Conservation (phyloP, 169 alveolate species). For the Eimeria praecox region DNA sequence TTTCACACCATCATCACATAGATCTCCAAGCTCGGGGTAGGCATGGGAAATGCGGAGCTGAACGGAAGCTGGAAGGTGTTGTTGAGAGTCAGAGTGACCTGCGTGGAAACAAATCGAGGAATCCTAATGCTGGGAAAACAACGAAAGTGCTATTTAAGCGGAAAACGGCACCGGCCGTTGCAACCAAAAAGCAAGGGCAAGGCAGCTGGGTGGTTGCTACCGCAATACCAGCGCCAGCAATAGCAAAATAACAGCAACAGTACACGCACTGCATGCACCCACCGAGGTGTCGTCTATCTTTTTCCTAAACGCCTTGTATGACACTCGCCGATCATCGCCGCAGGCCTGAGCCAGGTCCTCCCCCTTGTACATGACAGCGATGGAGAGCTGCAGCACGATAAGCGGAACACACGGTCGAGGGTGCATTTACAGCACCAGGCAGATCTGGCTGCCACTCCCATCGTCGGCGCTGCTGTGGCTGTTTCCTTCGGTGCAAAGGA, state of each 20-base stretch:
- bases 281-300: constrained; percentile 70
- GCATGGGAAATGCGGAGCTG: constrained; percentile 59
- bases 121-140: neutral
- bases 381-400: constrained; percentile 47
- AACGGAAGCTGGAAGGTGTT: constrained; percentile 64
- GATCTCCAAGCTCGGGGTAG: constrained; percentile 44
- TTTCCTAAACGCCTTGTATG: constrained; percentile 45
- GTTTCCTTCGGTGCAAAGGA: neutral
- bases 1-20: constrained; percentile 43
- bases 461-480: neutral
- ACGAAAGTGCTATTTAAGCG: neutral
- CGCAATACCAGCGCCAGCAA: neutral
- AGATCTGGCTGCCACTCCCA: neutral
- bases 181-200: neutral
- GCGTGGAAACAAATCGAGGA: neutral
- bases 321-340: constrained; percentile 51
- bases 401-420: neutral
- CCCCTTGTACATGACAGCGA: constrained; percentile 75
- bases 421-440: neutral
- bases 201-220: neutral
- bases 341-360: constrained; percentile 72
- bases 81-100: constrained; percentile 64
- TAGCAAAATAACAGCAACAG: neutral
- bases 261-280: neutral
- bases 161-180: neutral